Percentiles rank a stretch among this genome's conserved stretches.
phyloP scores from a whole-genome alignment of 805 yeast genomes.

The Ogataea pini region DNA sequence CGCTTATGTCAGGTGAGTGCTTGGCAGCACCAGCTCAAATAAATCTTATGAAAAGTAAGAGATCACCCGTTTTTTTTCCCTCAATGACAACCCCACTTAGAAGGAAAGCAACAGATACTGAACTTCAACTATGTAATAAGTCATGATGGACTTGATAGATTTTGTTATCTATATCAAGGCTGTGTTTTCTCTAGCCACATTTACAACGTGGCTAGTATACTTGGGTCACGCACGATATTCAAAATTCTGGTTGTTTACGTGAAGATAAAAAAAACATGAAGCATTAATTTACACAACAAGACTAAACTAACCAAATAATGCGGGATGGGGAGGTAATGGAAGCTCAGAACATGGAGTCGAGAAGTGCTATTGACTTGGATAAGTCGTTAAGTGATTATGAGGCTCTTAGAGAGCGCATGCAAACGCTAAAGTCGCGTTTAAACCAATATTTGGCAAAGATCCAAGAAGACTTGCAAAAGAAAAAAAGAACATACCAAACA shows the following conservation, averaged over 20 bases:
- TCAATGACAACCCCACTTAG: too few relatives aligned
- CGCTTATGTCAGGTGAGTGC: too few relatives aligned
- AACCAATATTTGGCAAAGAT: slow-evolving; percentile 16
- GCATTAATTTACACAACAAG: background rate
- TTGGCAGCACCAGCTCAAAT: too few relatives aligned
- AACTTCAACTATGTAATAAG: too few relatives aligned
- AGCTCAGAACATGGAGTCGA: slow-evolving; percentile 12
- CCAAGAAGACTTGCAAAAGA: slow-evolving; percentile 23
- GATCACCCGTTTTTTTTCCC: too few relatives aligned
- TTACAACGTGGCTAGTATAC: too few relatives aligned
- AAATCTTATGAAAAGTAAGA: too few relatives aligned
- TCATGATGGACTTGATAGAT: background rate
- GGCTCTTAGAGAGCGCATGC: slow-evolving; percentile 25
- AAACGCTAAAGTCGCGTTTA: slow-evolving; percentile 21
- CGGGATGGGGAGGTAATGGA: background rate
- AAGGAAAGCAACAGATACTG: too few relatives aligned
- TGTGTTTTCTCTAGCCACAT: background rate
- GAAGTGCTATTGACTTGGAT: slow-evolving; percentile 19
- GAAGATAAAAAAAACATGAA: background rate
- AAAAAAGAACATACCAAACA: slow-evolving; percentile 26
- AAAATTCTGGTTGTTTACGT: slow-evolving; percentile 1
- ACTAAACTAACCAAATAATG: background rate
- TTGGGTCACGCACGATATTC: too few relatives aligned
- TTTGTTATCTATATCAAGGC: background rate
- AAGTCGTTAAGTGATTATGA: slow-evolving; percentile 26